These are phyloP conservation scores for Termitomyces sp. DNA, from an alignment of 768 basidiomycete species.

Conservation along the genomic window DNA sequence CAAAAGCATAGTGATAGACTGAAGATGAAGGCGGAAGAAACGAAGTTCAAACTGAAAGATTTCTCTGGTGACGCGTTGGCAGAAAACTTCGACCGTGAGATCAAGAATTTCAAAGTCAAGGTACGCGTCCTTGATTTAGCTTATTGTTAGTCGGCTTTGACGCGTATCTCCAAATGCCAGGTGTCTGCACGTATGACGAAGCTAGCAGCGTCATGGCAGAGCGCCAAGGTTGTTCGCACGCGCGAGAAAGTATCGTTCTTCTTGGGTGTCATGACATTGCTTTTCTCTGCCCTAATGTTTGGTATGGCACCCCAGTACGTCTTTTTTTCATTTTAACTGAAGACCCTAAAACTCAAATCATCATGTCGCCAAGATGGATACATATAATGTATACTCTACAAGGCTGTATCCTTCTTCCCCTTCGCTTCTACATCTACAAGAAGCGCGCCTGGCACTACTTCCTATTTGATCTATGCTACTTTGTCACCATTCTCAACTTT, in stretches of 20 bases:
- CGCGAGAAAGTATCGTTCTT: slow-evolving; percentile 89
- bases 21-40: slow-evolving; percentile 74
- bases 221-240: slow-evolving; percentile 80
- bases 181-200: slow-evolving; percentile 74
- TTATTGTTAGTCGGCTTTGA: neutral
- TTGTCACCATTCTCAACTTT: slow-evolving; percentile 86
- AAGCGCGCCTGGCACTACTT: slow-evolving; percentile 93
- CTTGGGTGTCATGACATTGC: slow-evolving; percentile 86
- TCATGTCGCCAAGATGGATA: slow-evolving; percentile 59
- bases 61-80: slow-evolving; percentile 59
- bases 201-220: slow-evolving; percentile 86
- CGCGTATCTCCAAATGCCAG: slow-evolving; percentile 31
- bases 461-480: slow-evolving; percentile 91
- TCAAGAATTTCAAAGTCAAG: slow-evolving; percentile 83
- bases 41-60: slow-evolving; percentile 63
- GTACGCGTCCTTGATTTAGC: slow-evolving; percentile 33
- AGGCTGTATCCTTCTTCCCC: slow-evolving; percentile 72
- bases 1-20: slow-evolving; percentile 84
- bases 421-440: slow-evolving; percentile 86
- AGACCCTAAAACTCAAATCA: slow-evolving; percentile 8
- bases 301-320: slow-evolving; percentile 84
- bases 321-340: slow-evolving; percentile 8
- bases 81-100: slow-evolving; percentile 81
- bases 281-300: slow-evolving; percentile 81
- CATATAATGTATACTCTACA: slow-evolving; percentile 84